Base-by-base conservation (phyloP, 2,329 filamentous ascomycete genomes). In the Claviceps pazoutovae region DNA sequence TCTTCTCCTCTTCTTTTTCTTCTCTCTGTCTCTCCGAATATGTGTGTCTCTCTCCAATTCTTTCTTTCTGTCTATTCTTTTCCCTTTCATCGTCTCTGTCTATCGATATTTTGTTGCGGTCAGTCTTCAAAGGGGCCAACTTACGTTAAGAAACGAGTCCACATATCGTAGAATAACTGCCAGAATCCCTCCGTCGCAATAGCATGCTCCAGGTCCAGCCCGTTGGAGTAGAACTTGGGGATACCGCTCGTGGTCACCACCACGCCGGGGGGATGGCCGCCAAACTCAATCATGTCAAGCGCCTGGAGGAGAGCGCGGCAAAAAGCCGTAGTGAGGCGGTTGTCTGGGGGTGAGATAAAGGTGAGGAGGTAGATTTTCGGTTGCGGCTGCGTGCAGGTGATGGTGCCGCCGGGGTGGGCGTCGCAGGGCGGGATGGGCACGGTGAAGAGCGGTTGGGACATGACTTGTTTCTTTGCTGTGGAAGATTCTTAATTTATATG, bases 151-250 rank as follows among this genome's bases (percentile, higher is more conserved):
- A 89, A 68, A 5, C 84, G 73, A 42, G 72, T 70, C 71, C 82
- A 89, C 1, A 90, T 64, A 14, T 71, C 71, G 67, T 82, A 89
- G 11, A 89, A 67, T 49, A 73, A 71, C 13, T 78, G 68, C 60
- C 80, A 79, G 71, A 85, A 91, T 3, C 73, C 73, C 1, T 79
- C 73, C 0, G 78, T 79, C 34, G 68, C 66, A 37, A 73, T 61
- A n/a, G 81, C 83, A 62, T 86, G 78, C 41, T 80, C 74, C 14
- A 90, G 76, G 64, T 93, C 85, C n/a, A 93, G 75, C 0, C 87
- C 87, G 68, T 91, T 91, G 65, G 78, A 83, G 71, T 85, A 93
- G 73, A 91, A 91, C 63, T 93, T 93, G 49, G 72, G 64, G 53
- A 90, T 84, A 47, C 75, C 78, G 43, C 82, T 86, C 0, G 86